phyloP scores from a whole-genome alignment of 2,329 filamentous ascomycete genomes.

The Septoria linicola region DNA sequence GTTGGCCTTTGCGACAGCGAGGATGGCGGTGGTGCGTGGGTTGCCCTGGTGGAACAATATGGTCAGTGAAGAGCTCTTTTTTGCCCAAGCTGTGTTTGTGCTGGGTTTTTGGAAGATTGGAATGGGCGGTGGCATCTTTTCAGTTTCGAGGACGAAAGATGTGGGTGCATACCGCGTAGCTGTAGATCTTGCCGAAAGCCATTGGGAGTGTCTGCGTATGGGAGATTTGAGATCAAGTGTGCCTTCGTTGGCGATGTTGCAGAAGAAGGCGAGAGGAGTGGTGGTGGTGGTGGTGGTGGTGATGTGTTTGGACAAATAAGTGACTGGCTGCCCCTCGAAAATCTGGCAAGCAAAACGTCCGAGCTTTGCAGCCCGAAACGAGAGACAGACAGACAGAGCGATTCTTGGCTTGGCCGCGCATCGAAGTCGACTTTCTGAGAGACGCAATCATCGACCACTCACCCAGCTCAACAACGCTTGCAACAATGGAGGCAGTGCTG shows the following conservation, averaged over 20 bases:
- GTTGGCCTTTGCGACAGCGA: conserved; percentile 96
- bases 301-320: conserved; percentile 3
- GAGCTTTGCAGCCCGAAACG: no score
- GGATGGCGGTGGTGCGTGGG: conserved; percentile 82
- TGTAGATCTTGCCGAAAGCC: conserved; percentile 93
- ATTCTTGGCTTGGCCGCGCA: neutral
- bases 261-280: conserved; percentile 5
- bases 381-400: no score
- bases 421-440: no score
- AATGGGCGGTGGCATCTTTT: conserved; percentile 17
- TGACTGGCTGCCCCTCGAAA: neutral
- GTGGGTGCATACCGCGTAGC: conserved; percentile 67
- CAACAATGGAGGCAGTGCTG: conserved; percentile 34
- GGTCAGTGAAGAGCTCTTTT: conserved; percentile 8
- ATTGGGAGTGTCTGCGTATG: conserved; percentile 27
- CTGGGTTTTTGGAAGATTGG: neutral
- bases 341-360: no score
- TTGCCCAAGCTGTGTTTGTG: no score
- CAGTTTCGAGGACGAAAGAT: no score
- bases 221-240: conserved; percentile 19
- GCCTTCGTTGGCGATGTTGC: conserved; percentile 36
- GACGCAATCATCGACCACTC: no score
- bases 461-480: no score
- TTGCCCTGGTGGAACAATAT: conserved; percentile 62
- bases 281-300: conserved; percentile 15